Evolutionary conservation across 2,329 filamentous ascomycete genomes (phyloP), one percentile per base, ranked within the genome.

Genomic region (Xylariaceae sp.): DNA sequence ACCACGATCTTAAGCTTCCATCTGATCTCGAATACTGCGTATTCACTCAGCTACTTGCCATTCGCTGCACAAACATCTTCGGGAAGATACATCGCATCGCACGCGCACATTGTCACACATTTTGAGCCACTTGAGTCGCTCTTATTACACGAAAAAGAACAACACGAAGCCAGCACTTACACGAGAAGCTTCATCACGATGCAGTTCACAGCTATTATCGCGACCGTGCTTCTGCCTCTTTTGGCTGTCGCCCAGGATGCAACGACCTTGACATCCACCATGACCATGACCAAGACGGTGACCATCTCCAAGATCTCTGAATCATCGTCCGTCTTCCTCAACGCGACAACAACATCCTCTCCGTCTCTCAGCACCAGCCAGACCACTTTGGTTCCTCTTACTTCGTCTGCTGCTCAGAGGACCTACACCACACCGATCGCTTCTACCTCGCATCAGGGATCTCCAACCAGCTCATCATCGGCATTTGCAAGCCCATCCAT

Each of bases 141-240:
- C 60, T 61, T 60, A 44, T 61, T 61, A 45, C 41, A 15, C 55
- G 17, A 17, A 61, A 58, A 63, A 30, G 23, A 30, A 30, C 23
- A 4, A 56, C 41, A 58, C 55, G 39, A 35, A 52, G 37, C n/a
- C n/a, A 39, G 34, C 18, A 13, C n/a, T 37, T 50, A 55, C 44
- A 11, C 23, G 47, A 49, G 9, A n/a, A n/a, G 15, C 11, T 30
- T 39, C 45, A 58, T 60, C 67, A 66, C 67, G 53, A 80, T 80
- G 77, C 76, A 76, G 62, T 65, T 80, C 66, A 72, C 73, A 51
- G 72, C 77, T 35, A 67, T 84, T 61, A 59, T 80, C 68, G 71
- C 80, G 61, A 77, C 78, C 61, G 71, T 76, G 62, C 69, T 80
- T 63, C 76, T 86, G 69, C 82, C 83, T 67, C 75, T 82, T 56